phyloP scores from a whole-genome alignment of 495 filamentous ascomycete species.

The Xeromyces bisporus region DNA sequence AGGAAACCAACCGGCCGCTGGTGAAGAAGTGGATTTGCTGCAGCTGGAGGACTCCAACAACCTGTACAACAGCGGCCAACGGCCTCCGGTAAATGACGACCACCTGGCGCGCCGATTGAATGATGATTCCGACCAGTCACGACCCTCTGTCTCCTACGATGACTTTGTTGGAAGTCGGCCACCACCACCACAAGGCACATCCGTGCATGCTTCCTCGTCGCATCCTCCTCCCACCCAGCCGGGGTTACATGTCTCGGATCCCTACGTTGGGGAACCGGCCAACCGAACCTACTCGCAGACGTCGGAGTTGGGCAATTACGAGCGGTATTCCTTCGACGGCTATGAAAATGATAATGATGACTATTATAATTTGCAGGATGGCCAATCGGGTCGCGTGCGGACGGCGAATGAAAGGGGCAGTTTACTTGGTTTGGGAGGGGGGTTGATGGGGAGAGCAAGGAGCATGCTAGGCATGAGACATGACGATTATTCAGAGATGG shows the following conservation, averaged over 20 bases:
- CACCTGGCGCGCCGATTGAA: conserved; percentile 53
- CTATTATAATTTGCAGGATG: conserved; percentile 38
- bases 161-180: conserved; percentile 64
- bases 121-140: conserved; percentile 44
- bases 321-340: conserved; percentile 74
- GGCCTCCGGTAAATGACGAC: conserved; percentile 59
- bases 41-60: conserved; percentile 54
- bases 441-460: conserved; percentile 71
- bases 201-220: conserved; percentile 12
- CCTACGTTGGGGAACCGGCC: conserved; percentile 29
- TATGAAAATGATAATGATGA: conserved; percentile 56
- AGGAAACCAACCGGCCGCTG: conserved; percentile 40
- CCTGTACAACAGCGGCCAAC: conserved; percentile 52
- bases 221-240: conserved; percentile 14
- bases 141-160: conserved; percentile 86
- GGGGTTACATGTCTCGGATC: conserved; percentile 18
- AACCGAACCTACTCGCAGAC: conserved; percentile 62
- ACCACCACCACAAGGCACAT: conserved; percentile 28
- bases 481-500: conserved; percentile 92
- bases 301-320: conserved; percentile 70
- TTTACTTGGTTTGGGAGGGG: conserved; percentile 69
- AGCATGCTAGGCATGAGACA: conserved; percentile 81
- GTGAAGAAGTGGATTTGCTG: conserved; percentile 51
- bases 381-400: conserved; percentile 32
- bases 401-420: conserved; percentile 66